phyloP scores from a whole-genome alignment of 2,329 filamentous ascomycete species.

The Fusarium nygamai region DNA sequence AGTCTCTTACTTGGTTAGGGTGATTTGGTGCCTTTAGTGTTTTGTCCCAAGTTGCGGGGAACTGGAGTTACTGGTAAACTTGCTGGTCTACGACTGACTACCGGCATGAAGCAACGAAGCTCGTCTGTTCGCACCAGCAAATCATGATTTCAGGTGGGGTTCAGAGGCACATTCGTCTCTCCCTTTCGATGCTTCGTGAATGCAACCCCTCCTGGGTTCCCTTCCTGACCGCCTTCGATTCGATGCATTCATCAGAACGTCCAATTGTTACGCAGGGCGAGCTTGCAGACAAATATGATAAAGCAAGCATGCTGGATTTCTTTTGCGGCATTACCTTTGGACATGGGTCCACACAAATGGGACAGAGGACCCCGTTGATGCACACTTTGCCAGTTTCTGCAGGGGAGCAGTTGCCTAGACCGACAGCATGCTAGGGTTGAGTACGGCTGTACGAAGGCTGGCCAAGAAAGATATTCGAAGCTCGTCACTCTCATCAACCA shows the following conservation, averaged over 20 bases:
- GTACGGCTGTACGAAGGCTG: slow-evolving; percentile 8
- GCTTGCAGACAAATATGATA: slow-evolving; percentile 34
- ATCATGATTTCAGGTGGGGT: slow-evolving; percentile 13
- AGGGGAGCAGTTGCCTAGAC: slow-evolving; percentile 37
- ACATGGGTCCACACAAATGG: slow-evolving; percentile 36
- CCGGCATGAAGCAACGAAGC: slow-evolving; percentile 19
- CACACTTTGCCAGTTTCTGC: slow-evolving; percentile 32
- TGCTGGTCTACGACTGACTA: slow-evolving; percentile 18
- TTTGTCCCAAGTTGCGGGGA: slow-evolving; percentile 24
- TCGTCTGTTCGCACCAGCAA: background rate
- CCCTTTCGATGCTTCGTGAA: slow-evolving; percentile 24
- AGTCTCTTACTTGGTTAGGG: slow-evolving; percentile 15
- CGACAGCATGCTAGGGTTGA: slow-evolving; percentile 27
- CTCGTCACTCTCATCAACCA: slow-evolving; percentile 19
- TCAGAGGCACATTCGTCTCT: slow-evolving; percentile 13
- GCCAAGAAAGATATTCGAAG: slow-evolving; percentile 26
- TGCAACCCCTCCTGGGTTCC: slow-evolving; percentile 34
- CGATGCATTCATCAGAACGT: slow-evolving; percentile 35
- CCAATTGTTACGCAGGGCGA: slow-evolving; percentile 36
- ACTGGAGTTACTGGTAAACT: background rate
- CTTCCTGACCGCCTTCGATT: slow-evolving; percentile 40
- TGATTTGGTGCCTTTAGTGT: slow-evolving; percentile 2
- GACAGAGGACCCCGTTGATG: slow-evolving; percentile 33
- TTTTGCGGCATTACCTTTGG: slow-evolving; percentile 38
- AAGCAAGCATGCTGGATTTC: slow-evolving; percentile 35